phyloP scores from a whole-genome alignment of 345 rosid genomes.

The Aquilaria malaccensis region DNA sequence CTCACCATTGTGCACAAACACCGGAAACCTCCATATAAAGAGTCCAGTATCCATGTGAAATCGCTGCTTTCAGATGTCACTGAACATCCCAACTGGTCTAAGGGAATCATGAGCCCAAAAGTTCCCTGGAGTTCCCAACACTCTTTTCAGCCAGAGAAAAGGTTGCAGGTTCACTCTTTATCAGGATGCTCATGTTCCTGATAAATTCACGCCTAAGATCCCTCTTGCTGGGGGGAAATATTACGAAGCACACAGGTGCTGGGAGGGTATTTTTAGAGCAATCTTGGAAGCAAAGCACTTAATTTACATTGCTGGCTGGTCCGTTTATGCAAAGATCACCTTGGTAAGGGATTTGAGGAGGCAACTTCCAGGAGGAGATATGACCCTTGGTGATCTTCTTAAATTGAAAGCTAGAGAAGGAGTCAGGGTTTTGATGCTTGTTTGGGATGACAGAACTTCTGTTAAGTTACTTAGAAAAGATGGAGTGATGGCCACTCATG shows the following conservation, averaged over 20 bases:
- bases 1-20: conserved; percentile 22
- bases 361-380: conserved; percentile 26
- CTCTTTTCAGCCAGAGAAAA: conserved; percentile 34
- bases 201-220: conserved; percentile 23
- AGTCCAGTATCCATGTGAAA: conserved; percentile 38
- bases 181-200: conserved; percentile 50
- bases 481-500: conserved; percentile 55
- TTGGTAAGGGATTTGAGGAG: conserved; percentile 36
- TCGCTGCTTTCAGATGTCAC: conserved; percentile 27
- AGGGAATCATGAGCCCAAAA: conserved; percentile 31
- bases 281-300: conserved; percentile 40
- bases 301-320: conserved; percentile 52
- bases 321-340: conserved; percentile 33
- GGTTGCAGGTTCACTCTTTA: conserved; percentile 46
- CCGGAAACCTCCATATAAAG: conserved; percentile 12
- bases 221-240: conserved; percentile 23
- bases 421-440: conserved; percentile 43
- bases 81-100: conserved; percentile 29
- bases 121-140: conserved; percentile 43
- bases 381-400: conserved; percentile 44
- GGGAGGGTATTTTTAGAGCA: conserved; percentile 50
- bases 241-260: conserved; percentile 32
- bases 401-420: conserved; percentile 46
- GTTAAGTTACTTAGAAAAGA: conserved; percentile 36
- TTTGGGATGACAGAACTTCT: conserved; percentile 62